Evolutionary conservation across 2,329 filamentous ascomycete species (phyloP), one percentile per base, ranked within the genome.

Genomic region (Drechslera avenae): DNA sequence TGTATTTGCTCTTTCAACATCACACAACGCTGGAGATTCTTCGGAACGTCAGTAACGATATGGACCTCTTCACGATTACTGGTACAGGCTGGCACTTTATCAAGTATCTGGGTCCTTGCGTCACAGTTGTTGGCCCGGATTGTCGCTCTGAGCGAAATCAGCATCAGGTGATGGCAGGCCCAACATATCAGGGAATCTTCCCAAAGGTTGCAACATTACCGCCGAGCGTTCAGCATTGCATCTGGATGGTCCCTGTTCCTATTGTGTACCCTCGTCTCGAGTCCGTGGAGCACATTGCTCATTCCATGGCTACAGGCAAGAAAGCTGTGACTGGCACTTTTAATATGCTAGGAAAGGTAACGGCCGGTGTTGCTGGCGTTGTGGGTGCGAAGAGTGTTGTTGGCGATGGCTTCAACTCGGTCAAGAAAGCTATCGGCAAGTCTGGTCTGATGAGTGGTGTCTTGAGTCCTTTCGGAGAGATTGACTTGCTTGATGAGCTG

Each of bases 51-150:
- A 89, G 83, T 66, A 89, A 90, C 39, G 94, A 99, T 67, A 82
- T 86, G 39, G 94, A 99, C 64, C 84, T 99, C 5, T 99, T 99
- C 76, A 97, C 93, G 1, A 88, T 99, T 47, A 97, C 94, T 0
- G 93, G 94, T n/a, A 89, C 89, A 16, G 94, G 94, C 6, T 99
- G 94, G 94, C 94, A 99, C 74, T 99, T 97, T 73, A 85, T 99
- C 75, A 99, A 99, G 75, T 97, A 89, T 65, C 84, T 99, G 5
- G 94, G 94, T 0, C 94, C 94, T 0, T 90, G 90, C 4, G 87
- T 99, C 10, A 91, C 91, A 0, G 88, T 96, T 0, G 87, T 96
- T 42, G 94, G 93, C 0, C 88, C 90, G 2, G 94, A 99, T 73
- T 93, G 91, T 62, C 86, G 94, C 44, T 96, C 92, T 4, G 94